phyloP scores from a whole-genome alignment of 2,329 filamentous ascomycete species.

The Westerdykella aurantiaca region DNA sequence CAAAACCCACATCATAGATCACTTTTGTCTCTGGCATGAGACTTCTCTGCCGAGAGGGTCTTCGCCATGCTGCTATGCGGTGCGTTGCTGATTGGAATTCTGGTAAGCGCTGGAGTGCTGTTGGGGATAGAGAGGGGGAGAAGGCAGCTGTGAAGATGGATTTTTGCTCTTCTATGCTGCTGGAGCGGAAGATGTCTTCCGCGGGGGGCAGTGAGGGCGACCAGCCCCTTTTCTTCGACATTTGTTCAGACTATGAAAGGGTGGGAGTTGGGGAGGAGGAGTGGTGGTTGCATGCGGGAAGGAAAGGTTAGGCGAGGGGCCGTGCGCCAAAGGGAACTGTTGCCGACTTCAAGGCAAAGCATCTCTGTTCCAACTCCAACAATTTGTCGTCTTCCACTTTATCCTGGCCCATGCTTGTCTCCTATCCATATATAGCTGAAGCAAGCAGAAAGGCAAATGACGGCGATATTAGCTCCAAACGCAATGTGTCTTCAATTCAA shows the following conservation, averaged over 20 bases:
- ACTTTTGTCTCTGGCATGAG: constrained; percentile 34
- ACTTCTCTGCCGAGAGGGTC: constrained; percentile 43
- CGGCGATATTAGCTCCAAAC: too few species aligned
- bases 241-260: constrained; percentile 8
- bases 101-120: constrained; percentile 40
- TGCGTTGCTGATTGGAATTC: constrained; percentile 45
- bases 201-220: constrained; percentile 11
- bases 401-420: too few species aligned
- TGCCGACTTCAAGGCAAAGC: too few species aligned
- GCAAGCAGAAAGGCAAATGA: too few species aligned
- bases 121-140: constrained; percentile 40
- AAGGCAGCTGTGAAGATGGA: constrained; percentile 49
- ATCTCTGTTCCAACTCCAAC: too few species aligned
- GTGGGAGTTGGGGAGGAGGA: constrained; percentile 4
- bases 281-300: constrained; percentile 8
- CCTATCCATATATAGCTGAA: too few species aligned
- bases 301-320: constrained; percentile 1
- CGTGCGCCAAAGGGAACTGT: neutral
- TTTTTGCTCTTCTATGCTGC: constrained; percentile 45
- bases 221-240: constrained; percentile 29
- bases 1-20: constrained; percentile 41
- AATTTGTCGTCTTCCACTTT: too few species aligned
- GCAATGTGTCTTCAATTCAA: too few species aligned
- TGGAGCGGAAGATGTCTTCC: constrained; percentile 41
- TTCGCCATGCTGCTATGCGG: constrained; percentile 49